These are phyloP conservation scores for Acacia confusa DNA, from an alignment of 306 rosid species.

Conservation along the genomic window DNA sequence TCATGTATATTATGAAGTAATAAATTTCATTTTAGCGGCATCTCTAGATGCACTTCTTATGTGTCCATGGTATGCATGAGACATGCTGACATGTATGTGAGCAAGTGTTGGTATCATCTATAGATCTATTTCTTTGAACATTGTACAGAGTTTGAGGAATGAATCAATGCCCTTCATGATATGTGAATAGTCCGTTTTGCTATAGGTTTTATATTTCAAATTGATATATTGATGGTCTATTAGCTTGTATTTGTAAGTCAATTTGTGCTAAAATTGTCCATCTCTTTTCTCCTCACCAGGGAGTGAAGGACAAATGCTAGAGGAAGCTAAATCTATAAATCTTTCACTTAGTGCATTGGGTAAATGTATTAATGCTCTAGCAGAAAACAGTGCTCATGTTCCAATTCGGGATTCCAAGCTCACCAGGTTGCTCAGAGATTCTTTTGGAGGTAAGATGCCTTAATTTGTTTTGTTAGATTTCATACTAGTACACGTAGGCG, in stretches of 20 bases:
- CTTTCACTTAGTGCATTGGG: slow-evolving; percentile 95
- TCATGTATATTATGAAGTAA: slow-evolving; percentile 17
- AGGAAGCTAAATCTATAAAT: slow-evolving; percentile 97
- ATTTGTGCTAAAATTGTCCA: slow-evolving; percentile 25
- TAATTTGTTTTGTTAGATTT: slow-evolving; percentile 27
- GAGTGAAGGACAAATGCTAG: slow-evolving; percentile 92
- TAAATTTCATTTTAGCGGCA: slow-evolving; percentile 11
- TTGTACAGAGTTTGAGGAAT: background rate
- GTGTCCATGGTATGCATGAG: slow-evolving; percentile 24
- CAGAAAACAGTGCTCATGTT: slow-evolving; percentile 89
- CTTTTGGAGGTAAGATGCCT: slow-evolving; percentile 83
- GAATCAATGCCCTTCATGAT: background rate
- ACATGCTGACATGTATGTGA: background rate
- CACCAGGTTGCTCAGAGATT: slow-evolving; percentile 92
- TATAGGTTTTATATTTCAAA: background rate
- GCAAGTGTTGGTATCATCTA: background rate
- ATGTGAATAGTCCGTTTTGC: background rate
- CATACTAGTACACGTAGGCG: background rate
- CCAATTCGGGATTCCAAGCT: slow-evolving; percentile 99
- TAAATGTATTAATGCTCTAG: slow-evolving; percentile 93
- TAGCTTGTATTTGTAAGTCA: slow-evolving; percentile 15
- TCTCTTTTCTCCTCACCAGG: slow-evolving; percentile 50
- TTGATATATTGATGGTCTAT: background rate
- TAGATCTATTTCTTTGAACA: background rate
- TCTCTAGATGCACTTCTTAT: slow-evolving; percentile 23